A percentile compares a stretch with the other conserved stretches of the same genome.
These are phyloP conservation scores for Porodaedalea pini DNA, from an alignment of 1,284 basidiomycete genomes.

Conservation along the genomic window DNA sequence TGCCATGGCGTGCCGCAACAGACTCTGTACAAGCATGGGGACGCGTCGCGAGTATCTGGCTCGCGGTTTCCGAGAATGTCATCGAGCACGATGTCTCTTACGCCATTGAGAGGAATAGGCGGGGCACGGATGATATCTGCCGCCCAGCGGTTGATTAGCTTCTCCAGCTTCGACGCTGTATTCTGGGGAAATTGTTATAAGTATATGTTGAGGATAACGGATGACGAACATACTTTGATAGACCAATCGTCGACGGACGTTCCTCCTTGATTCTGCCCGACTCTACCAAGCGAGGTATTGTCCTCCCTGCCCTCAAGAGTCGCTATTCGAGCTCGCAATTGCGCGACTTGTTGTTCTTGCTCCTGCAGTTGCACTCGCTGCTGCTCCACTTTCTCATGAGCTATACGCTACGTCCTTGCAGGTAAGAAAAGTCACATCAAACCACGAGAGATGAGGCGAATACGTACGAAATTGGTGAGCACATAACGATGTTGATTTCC, in stretches of 20 bases:
- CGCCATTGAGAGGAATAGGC: constrained; percentile 47
- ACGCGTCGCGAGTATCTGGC: constrained; percentile 35
- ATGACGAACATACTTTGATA: constrained; percentile 64
- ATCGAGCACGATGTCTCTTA: constrained; percentile 55
- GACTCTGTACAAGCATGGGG: constrained; percentile 70
- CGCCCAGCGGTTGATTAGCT: constrained; percentile 79
- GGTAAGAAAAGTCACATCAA: neutral
- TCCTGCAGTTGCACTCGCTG: constrained; percentile 74
- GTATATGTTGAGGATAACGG: neutral
- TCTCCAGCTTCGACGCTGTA: constrained; percentile 71
- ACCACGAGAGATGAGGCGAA: neutral
- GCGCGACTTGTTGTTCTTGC: constrained; percentile 76
- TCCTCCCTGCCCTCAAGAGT: constrained; percentile 62
- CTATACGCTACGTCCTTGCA: constrained; percentile 55
- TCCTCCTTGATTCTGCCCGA: constrained; percentile 40
- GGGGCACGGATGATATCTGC: constrained; percentile 63
- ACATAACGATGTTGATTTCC: constrained; percentile 77
- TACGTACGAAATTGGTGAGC: constrained; percentile 70
- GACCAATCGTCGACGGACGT: constrained; percentile 79
- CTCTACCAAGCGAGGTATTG: constrained; percentile 32
- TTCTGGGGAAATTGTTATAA: constrained; percentile 41
- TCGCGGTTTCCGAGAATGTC: constrained; percentile 54
- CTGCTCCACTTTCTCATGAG: constrained; percentile 81
- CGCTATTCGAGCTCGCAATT: constrained; percentile 63
- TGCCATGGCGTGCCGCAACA: constrained; percentile 72